Percentiles rank a stretch among this genome's conserved stretches.
phyloP scores from a whole-genome alignment of 2,329 filamentous ascomycete genomes.

The Hypoxylon sp. region DNA sequence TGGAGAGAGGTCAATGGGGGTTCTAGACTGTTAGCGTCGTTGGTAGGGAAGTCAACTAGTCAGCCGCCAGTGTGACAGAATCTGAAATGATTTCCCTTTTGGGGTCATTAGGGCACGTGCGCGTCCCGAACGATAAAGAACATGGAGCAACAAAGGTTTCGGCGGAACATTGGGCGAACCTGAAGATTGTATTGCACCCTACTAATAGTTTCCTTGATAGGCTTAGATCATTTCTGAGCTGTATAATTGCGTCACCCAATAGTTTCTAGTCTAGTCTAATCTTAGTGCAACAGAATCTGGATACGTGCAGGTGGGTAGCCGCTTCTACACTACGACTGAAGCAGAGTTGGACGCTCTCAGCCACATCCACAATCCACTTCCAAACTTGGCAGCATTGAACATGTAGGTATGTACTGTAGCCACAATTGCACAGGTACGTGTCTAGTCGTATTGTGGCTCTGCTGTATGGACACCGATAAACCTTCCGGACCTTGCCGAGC shows the following conservation, averaged over 20 bases:
- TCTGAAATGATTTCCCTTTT: too few species aligned
- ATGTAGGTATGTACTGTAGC: too few species aligned
- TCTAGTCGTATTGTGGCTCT: not conserved
- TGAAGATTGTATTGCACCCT: not conserved
- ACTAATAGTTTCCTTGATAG: constrained; percentile 2
- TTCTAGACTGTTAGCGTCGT: not conserved
- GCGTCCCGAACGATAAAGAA: constrained; percentile 18
- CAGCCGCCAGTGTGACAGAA: too few species aligned
- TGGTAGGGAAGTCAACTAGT: too few species aligned
- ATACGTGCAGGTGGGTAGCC: not conserved
- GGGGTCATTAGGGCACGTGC: too few species aligned
- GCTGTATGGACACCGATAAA: not conserved
- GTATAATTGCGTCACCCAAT: constrained; percentile 28
- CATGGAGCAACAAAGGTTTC: too few species aligned
- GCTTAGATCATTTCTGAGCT: constrained; percentile 9
- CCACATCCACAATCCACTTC: not conserved
- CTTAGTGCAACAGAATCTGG: not conserved
- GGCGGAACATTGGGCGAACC: not conserved
- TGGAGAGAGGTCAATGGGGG: constrained; percentile 11
- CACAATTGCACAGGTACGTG: not conserved
- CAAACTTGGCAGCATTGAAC: too few species aligned
- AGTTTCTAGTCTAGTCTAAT: too few species aligned
- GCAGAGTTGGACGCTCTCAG: not conserved
- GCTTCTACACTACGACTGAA: too few species aligned
- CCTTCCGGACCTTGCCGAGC: constrained; percentile 28